Conservation (phyloP, 257 asterid species). For the Solanum raphanifolium region DNA sequence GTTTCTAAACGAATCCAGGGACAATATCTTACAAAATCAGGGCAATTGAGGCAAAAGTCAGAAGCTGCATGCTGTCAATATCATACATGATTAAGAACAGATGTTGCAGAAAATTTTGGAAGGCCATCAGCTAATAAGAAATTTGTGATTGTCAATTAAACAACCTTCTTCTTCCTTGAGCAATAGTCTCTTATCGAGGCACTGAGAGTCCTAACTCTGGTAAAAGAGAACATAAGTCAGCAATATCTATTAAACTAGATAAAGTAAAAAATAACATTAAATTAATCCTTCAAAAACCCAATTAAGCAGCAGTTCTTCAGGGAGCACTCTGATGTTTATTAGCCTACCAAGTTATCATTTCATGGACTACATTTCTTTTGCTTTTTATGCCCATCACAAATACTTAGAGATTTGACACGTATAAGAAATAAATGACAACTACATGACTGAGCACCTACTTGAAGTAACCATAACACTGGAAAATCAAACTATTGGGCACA, state of each 20-base stretch:
- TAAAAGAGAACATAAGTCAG: conserved; percentile 9
- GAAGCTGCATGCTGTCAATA: neutral
- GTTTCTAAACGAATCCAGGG: neutral
- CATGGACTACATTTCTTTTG: neutral
- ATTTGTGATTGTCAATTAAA: neutral
- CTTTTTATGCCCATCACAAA: neutral
- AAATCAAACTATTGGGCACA: neutral
- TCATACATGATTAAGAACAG: neutral
- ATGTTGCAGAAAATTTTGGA: neutral
- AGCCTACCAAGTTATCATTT: neutral
- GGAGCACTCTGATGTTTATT: neutral
- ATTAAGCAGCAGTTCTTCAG: neutral
- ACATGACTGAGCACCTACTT: neutral
- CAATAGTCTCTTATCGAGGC: conserved; percentile 54
- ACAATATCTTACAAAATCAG: neutral
- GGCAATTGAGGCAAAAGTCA: neutral
- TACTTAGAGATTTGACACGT: neutral
- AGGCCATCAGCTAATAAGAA: neutral
- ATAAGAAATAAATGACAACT: neutral
- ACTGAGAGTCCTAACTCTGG: conserved; percentile 69
- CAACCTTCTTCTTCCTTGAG: conserved; percentile 20
- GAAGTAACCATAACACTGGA: neutral
- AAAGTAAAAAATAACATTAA: neutral
- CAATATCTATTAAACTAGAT: neutral
- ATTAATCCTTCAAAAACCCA: neutral